Conservation (phyloP, 352 stramenopile genomes). For the Thraustochytrium sp. region DNA sequence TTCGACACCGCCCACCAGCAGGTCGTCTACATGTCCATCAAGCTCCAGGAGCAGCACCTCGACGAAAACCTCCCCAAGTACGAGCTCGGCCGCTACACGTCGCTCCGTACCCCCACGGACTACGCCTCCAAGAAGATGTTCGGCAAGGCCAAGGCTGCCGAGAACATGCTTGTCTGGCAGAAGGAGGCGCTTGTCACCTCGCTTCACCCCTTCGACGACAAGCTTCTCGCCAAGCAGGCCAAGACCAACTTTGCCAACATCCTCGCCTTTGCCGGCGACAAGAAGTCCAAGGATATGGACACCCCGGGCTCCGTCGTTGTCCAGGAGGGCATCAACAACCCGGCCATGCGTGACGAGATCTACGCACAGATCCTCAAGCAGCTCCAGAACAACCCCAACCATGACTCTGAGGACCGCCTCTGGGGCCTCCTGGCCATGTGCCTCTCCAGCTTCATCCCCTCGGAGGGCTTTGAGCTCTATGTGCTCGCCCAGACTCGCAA, state of each 20-base stretch:
- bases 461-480: constrained; percentile 57
- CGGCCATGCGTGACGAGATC: constrained; percentile 52
- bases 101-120: background rate
- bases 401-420: constrained; percentile 45
- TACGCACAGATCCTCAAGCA: constrained; percentile 63
- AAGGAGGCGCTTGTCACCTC: background rate
- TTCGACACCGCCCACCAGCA: constrained; percentile 15
- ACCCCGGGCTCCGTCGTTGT: background rate
- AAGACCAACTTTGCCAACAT: background rate
- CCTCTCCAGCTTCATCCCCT: constrained; percentile 54
- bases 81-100: background rate
- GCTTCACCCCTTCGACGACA: constrained; percentile 9
- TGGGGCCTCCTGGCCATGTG: constrained; percentile 56
- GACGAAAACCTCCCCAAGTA: constrained; percentile 1
- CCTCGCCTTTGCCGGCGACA: background rate
- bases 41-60: constrained; percentile 30
- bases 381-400: constrained; percentile 51
- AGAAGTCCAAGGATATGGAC: constrained; percentile 16
- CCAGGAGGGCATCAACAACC: constrained; percentile 44
- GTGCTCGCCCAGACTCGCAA: constrained; percentile 54
- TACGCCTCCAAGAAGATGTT: constrained; percentile 27
- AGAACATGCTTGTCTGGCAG: constrained; percentile 5
- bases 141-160: background rate
- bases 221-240: background rate
- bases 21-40: constrained; percentile 31